Conservation (phyloP, 192 early-diverging fungal species). For the Coemansia sp. region DNA sequence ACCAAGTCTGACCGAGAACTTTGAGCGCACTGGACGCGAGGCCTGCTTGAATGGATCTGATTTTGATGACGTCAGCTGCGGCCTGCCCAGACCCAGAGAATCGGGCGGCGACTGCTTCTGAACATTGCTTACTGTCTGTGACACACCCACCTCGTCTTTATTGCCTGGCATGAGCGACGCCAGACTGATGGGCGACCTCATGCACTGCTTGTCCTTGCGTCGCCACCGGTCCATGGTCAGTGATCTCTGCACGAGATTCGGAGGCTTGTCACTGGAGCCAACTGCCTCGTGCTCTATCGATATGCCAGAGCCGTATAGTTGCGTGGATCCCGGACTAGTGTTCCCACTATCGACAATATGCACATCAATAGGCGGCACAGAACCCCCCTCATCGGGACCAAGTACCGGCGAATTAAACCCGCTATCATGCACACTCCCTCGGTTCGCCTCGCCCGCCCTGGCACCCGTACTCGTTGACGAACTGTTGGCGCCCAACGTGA, state of each 20-base stretch:
- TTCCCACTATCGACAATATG: constrained; percentile 24
- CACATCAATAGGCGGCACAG: not conserved
- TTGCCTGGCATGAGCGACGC: constrained; percentile 10
- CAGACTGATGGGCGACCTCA: constrained; percentile 16
- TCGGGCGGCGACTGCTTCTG: not conserved
- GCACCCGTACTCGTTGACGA: constrained; percentile 1
- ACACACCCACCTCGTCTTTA: not conserved
- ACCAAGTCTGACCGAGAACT: not conserved
- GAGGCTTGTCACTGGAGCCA: not conserved
- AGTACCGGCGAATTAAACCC: constrained; percentile 14
- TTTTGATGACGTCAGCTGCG: not conserved
- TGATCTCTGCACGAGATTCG: not conserved
- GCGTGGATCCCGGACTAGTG: not conserved
- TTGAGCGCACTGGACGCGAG: not conserved
- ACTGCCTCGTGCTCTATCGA: not conserved
- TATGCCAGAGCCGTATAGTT: not conserved
- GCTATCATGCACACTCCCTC: constrained; percentile 10
- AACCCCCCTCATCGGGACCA: not conserved
- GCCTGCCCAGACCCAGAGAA: not conserved
- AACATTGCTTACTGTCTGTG: no score
- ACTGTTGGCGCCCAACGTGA: constrained; percentile 4
- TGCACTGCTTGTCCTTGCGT: not conserved
- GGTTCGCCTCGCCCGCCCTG: constrained; percentile 1
- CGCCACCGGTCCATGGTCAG: constrained; percentile 7
- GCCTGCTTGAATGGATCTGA: not conserved